Percentiles rank a stretch among this genome's conserved stretches.
phyloP scores from a whole-genome alignment of 2,329 filamentous ascomycete genomes.

The Ophiostoma australiae region DNA sequence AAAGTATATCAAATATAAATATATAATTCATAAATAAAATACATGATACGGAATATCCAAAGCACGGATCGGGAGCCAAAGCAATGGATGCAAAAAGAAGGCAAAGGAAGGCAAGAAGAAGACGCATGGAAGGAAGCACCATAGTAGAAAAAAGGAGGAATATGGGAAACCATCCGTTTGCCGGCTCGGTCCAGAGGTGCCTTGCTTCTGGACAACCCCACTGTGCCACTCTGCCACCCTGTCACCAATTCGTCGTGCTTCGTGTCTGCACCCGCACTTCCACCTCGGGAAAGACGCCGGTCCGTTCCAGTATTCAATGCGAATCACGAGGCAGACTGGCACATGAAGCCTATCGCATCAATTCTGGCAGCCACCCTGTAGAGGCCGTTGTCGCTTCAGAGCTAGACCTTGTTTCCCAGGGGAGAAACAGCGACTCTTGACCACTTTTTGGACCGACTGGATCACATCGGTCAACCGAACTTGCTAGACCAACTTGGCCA shows the following conservation, averaged over 20 bases:
- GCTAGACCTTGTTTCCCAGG: not conserved
- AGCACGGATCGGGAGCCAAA: not conserved
- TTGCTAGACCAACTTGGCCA: not conserved
- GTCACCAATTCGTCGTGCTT: not conserved
- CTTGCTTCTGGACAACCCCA: not conserved
- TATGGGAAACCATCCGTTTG: not conserved
- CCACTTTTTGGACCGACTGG: not conserved
- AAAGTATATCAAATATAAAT: not conserved
- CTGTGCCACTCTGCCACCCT: not conserved
- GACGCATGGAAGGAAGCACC: slow-evolving; percentile 9
- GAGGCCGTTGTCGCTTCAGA: not conserved
- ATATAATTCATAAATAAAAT: not conserved
- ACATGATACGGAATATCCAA: not conserved
- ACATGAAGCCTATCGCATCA: not conserved
- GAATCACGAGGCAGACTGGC: not conserved
- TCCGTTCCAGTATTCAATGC: not conserved
- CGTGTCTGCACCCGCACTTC: not conserved
- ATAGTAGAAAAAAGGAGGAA: slow-evolving; percentile 1
- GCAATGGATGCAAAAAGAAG: not conserved
- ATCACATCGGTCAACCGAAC: not conserved
- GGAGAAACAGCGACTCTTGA: not conserved
- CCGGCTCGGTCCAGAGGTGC: not conserved
- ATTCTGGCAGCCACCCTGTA: not conserved
- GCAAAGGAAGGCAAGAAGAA: slow-evolving; percentile 9
- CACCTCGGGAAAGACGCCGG: not conserved